Conservation (phyloP, 768 basidiomycete genomes). For the Mycena crocata region DNA sequence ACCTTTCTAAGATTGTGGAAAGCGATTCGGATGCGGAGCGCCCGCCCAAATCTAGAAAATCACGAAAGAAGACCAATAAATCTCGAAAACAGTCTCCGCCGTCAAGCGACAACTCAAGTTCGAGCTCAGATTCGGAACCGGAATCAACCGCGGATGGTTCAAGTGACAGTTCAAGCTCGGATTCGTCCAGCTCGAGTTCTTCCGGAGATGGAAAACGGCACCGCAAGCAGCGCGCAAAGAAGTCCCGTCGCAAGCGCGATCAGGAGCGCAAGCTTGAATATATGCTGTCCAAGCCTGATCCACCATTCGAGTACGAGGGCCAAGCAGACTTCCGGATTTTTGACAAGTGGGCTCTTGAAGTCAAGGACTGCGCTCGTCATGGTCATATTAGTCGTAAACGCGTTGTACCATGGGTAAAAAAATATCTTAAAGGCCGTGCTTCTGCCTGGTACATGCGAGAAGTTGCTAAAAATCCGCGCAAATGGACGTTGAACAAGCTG, state of each 20-base stretch:
- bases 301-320: slow-evolving; percentile 21
- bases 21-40: not conserved
- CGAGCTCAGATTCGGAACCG: not conserved
- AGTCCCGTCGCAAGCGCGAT: not conserved
- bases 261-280: slow-evolving; percentile 26
- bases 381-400: slow-evolving; percentile 1
- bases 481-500: slow-evolving; percentile 16
- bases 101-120: slow-evolving; percentile 1
- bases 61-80: not conserved
- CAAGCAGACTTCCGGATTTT: slow-evolving; percentile 5
- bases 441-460: slow-evolving; percentile 22
- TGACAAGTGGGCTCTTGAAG: slow-evolving; percentile 22
- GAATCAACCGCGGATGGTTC: not conserved
- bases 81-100: not conserved
- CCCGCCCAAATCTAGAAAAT: not conserved
- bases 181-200: not conserved
- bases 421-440: slow-evolving; percentile 12
- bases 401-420: not conserved
- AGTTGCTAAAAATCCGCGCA: slow-evolving; percentile 10
- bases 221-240: not conserved
- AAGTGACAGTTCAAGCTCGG: slow-evolving; percentile 1
- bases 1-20: not conserved
- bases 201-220: not conserved
- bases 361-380: slow-evolving; percentile 7
- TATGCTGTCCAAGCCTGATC: slow-evolving; percentile 21